Percentiles rank a stretch among this genome's conserved stretches.
Evolutionary conservation across 1,284 basidiomycete genomes (phyloP).

Genomic region (Ganoderma lingzhi): DNA sequence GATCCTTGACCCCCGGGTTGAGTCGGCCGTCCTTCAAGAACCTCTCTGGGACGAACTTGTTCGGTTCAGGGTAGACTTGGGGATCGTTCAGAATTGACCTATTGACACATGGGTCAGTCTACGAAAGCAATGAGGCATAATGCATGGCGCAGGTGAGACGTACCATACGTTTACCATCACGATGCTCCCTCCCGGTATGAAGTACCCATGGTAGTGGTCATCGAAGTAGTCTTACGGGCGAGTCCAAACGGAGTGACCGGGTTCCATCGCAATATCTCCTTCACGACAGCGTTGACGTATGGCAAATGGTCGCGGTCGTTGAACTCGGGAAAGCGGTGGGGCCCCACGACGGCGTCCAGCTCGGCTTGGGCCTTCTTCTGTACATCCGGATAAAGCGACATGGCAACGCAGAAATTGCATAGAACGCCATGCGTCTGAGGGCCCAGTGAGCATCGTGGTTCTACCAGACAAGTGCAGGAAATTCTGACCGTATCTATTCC

Average conservation of each 20-base stretch:
- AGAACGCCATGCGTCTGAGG: background rate
- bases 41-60: slow-evolving; percentile 26
- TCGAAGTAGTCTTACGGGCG: slow-evolving; percentile 14
- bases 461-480: background rate
- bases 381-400: slow-evolving; percentile 46
- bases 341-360: slow-evolving; percentile 46
- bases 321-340: slow-evolving; percentile 54
- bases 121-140: background rate
- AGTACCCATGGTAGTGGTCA: slow-evolving; percentile 21
- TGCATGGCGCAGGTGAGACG: background rate
- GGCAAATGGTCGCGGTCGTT: slow-evolving; percentile 41
- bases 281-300: slow-evolving; percentile 43
- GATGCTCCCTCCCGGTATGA: slow-evolving; percentile 20
- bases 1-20: slow-evolving; percentile 13
- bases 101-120: background rate
- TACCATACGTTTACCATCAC: slow-evolving; percentile 25
- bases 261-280: slow-evolving; percentile 45
- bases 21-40: slow-evolving; percentile 26
- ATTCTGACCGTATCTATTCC: slow-evolving; percentile 1
- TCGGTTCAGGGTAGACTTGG: slow-evolving; percentile 16
- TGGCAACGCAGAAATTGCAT: slow-evolving; percentile 37
- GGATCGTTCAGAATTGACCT: slow-evolving; percentile 22
- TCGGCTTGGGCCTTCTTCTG: slow-evolving; percentile 41
- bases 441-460: background rate
- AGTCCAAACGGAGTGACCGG: slow-evolving; percentile 27